Percentiles rank a stretch among this genome's conserved stretches.
Conservation (phyloP, 768 basidiomycete species). For the Candolleomyces efflorescens region DNA sequence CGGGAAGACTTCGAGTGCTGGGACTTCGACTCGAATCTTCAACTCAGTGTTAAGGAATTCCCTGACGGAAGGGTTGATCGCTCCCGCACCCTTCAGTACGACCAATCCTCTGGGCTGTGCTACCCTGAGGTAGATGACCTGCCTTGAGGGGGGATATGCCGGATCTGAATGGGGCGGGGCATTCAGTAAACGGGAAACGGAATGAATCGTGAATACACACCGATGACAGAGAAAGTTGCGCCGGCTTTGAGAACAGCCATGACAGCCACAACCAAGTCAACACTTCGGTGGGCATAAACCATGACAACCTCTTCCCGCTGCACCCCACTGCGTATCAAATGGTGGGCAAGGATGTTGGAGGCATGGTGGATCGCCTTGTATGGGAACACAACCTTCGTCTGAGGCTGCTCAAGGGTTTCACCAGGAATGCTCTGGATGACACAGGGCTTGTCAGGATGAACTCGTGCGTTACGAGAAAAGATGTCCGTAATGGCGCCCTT, state of each 20-base stretch:
- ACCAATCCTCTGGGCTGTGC: slow-evolving; percentile 89
- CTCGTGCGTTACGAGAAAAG: slow-evolving; percentile 82
- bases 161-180: slow-evolving; percentile 57
- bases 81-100: slow-evolving; percentile 87
- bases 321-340: slow-evolving; percentile 80
- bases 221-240: slow-evolving; percentile 95
- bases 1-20: slow-evolving; percentile 73
- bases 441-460: slow-evolving; percentile 79
- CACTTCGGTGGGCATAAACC: slow-evolving; percentile 94
- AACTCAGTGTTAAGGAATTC: slow-evolving; percentile 77
- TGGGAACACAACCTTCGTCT: slow-evolving; percentile 60
- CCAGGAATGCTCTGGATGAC: slow-evolving; percentile 75
- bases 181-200: slow-evolving; percentile 3
- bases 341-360: slow-evolving; percentile 86
- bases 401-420: slow-evolving; percentile 31
- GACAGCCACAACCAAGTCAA: slow-evolving; percentile 94
- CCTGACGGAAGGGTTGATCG: slow-evolving; percentile 73
- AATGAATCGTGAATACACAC: slow-evolving; percentile 38
- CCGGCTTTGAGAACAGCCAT: slow-evolving; percentile 96
- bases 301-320: slow-evolving; percentile 95
- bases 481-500: slow-evolving; percentile 96
- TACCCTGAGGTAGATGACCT: slow-evolving; percentile 89
- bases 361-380: slow-evolving; percentile 82
- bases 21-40: slow-evolving; percentile 85
- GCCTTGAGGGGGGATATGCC: slow-evolving; percentile 90